phyloP scores from a whole-genome alignment of 164 flowering plant species.

The Vitis rupestris region DNA sequence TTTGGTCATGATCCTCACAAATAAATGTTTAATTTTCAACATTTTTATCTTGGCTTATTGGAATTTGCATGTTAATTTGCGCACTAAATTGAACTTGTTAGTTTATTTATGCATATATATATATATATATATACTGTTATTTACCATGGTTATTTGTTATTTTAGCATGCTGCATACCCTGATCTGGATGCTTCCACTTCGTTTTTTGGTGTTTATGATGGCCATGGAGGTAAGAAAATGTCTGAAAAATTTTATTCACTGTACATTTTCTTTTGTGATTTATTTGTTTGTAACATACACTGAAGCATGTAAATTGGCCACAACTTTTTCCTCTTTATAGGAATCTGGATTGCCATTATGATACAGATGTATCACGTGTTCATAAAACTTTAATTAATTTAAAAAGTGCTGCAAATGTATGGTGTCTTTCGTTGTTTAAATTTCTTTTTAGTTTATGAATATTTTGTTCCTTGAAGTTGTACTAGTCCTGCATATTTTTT shows the following conservation, averaged over 20 bases:
- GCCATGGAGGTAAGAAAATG: constrained; percentile 88
- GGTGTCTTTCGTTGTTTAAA: too few species aligned
- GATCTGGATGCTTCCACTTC: constrained; percentile 84
- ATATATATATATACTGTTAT: not conserved
- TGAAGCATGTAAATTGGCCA: not conserved
- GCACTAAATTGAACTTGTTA: too few species aligned
- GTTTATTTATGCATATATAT: not conserved
- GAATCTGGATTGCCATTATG: too few species aligned
- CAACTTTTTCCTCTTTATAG: not conserved
- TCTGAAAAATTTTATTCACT: not conserved
- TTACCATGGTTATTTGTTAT: constrained; percentile 16
- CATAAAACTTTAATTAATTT: not conserved
- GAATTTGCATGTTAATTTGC: not conserved
- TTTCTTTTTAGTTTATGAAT: too few species aligned
- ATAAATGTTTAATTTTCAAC: not conserved
- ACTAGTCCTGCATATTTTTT: too few species aligned
- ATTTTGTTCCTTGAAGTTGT: too few species aligned
- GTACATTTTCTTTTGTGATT: too few species aligned
- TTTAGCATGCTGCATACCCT: constrained; percentile 85
- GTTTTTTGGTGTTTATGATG: constrained; percentile 99
- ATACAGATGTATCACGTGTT: not conserved
- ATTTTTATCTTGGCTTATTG: not conserved
- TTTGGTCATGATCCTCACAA: not conserved
- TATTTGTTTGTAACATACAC: not conserved
- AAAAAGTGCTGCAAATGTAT: too few species aligned